Base-by-base conservation (phyloP, 2,329 filamentous ascomycete species). In the Trichoderma lentiforme region DNA sequence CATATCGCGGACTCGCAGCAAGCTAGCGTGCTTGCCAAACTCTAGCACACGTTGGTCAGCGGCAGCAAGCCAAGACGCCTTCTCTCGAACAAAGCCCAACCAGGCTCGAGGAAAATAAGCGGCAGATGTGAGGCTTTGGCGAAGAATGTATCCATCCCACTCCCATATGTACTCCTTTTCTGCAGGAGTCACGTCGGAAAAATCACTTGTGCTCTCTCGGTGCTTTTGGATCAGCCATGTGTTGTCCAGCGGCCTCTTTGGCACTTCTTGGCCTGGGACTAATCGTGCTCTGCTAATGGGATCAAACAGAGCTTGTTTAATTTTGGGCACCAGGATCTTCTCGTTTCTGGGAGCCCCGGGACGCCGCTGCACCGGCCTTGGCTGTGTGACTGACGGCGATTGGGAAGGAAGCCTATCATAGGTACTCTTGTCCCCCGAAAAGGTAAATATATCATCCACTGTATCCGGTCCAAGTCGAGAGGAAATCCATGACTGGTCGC, bases 181-280 rank as follows among this genome's bases (percentile, higher is more conserved):
- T 18, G 83, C 80, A 3, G 81, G 77, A 14, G 84, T 84, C 30
- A 90, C 83, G 74, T 90, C 88, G 9, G 84, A 85, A 75, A 88
- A 89, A 73, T 90, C 88, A 32, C 83, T 82, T 69, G 90, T 85
- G 68, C 84, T 86, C 71, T 90, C 86, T 8, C 86, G 84, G 72
- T 90, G 88, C 78, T 89, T 89, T 73, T 89, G 87, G 34, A 88
- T 82, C 8, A 89, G 81, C 88, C 88, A 90, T 26, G 81, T 80
- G 71, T 84, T 84, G 75, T 89, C 86, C 4, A 84, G 79, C 3
- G 79, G 78, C 4, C 80, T 78, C 24, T 81, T 81, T 3, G 85
- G 84, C 28, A 89, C 80, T 28, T 83, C 80, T 2, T 85, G 82
- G 3, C 86, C 87, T 1, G 87, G 82, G 36, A 83, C 81, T 26